Percentiles rank a stretch among this genome's conserved stretches.
Conservation (phyloP, 148 eudicot genomes). For the Heliamphora exappendiculata region DNA sequence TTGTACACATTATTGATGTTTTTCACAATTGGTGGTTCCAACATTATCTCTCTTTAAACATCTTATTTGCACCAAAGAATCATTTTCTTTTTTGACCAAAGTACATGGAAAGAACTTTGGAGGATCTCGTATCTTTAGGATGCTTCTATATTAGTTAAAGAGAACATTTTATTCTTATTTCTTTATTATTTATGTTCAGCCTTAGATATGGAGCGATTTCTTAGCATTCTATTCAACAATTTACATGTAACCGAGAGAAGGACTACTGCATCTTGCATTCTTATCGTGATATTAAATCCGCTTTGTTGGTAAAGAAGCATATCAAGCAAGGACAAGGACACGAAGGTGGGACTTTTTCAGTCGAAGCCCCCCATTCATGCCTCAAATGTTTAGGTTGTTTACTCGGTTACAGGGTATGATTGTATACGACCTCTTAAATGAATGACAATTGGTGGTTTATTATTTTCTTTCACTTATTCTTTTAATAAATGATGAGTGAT, state of each 20-base stretch:
- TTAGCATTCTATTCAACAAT: slow-evolving; percentile 13
- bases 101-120: neutral
- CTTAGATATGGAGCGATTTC: neutral
- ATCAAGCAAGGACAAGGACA: slow-evolving; percentile 98
- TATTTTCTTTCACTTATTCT: neutral
- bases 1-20: neutral
- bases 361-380: slow-evolving; percentile 94
- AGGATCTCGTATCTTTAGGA: neutral
- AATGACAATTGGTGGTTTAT: neutral
- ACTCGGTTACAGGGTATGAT: slow-evolving; percentile 78
- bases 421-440: neutral
- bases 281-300: neutral
- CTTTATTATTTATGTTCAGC: neutral
- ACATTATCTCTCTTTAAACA: neutral
- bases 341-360: slow-evolving; percentile 91
- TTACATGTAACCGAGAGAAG: neutral
- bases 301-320: slow-evolving; percentile 82
- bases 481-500: slow-evolving; percentile 5
- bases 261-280: neutral
- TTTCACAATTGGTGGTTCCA: neutral
- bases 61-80: neutral
- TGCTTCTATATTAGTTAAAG: neutral
- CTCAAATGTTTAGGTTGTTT: slow-evolving; percentile 86
- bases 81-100: neutral
- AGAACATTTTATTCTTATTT: neutral